Evolutionary conservation across 2,329 filamentous ascomycete genomes (phyloP), one percentile per base, ranked within the genome.

Genomic region (Colletotrichum aenigma): DNA sequence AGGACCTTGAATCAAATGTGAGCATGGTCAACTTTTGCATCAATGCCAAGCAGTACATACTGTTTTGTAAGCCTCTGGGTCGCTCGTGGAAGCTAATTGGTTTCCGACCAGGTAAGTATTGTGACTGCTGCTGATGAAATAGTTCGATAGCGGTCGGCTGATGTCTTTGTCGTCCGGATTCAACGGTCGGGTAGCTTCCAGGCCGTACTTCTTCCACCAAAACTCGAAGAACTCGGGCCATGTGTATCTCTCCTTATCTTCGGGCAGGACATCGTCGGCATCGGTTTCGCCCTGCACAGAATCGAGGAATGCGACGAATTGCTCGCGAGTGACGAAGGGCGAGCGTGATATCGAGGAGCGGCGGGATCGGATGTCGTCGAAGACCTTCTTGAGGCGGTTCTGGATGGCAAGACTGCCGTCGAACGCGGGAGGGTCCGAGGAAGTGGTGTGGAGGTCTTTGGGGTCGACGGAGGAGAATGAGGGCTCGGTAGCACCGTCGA

Each of bases 81-180:
- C 95, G 75, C 94, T 94, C 75, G 92, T 91, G 62, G 95, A 95
- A 76, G 92, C 93, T 55, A 97, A 88, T 84, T 98, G 96, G 80
- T 98, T 96, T 3, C 96, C 96, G 3, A 93, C 93, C 56, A 98
- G 88, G 83, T 98, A 98, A 1, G 96, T 98, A 83, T 98, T 98
- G 87, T 98, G 96, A 81, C 95, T 98, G 79, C 95, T 97, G 77
- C 94, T 98, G 83, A 98, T 96, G 84, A 95, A 98, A 86, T 98
- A 98, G 82, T 97, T 95, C 62, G 94, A 95, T 74, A 98, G 89
- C 6, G 95, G 94, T 68, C 90, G 91, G 1, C 89, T 90, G 36
- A 92, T 82, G 81, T 96, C 93, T 74, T 91, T 88, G 77, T 85
- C 80, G 34, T 85, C 79, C 26, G 84, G 73, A 9, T 85, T 83